A percentile compares a stretch with the other conserved stretches of the same genome.
Conservation (phyloP, 208 protist genomes). For the Acanthamoeba culbertsoni region DNA sequence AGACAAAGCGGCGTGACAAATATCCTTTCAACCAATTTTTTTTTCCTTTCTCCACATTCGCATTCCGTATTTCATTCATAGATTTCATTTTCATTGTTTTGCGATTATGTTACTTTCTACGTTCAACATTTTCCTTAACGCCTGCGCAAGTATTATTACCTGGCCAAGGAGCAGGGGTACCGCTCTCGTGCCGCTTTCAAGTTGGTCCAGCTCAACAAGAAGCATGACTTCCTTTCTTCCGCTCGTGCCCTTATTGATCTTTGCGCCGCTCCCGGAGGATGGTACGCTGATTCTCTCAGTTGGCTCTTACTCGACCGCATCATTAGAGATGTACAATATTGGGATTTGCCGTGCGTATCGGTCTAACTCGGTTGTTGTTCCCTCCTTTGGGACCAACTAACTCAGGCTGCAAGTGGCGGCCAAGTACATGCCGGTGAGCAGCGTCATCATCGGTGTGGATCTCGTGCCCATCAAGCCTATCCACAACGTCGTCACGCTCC, state of each 20-base stretch:
- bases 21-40: background rate
- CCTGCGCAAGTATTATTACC: slow-evolving; percentile 92
- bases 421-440: slow-evolving; percentile 96
- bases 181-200: slow-evolving; percentile 99
- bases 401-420: slow-evolving; percentile 88
- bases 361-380: no score
- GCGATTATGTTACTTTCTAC: background rate
- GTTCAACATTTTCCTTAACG: slow-evolving; percentile 7
- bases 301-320: no score
- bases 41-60: background rate
- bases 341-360: no score
- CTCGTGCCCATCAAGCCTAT: slow-evolving; percentile 98
- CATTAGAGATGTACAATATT: no score
- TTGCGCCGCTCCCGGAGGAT: slow-evolving; percentile 97
- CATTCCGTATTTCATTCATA: background rate
- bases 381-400: no score
- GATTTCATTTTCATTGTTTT: background rate
- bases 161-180: slow-evolving; percentile 99
- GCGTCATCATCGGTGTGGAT: slow-evolving; percentile 97
- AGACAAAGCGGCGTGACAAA: slow-evolving; percentile 44
- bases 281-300: slow-evolving; percentile 83
- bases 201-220: slow-evolving; percentile 98
- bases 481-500: slow-evolving; percentile 93
- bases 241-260: slow-evolving; percentile 86
- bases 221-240: slow-evolving; percentile 97